Evolutionary conservation across 2,329 filamentous ascomycete genomes (phyloP).

Genomic region (Cadophora gregata): DNA sequence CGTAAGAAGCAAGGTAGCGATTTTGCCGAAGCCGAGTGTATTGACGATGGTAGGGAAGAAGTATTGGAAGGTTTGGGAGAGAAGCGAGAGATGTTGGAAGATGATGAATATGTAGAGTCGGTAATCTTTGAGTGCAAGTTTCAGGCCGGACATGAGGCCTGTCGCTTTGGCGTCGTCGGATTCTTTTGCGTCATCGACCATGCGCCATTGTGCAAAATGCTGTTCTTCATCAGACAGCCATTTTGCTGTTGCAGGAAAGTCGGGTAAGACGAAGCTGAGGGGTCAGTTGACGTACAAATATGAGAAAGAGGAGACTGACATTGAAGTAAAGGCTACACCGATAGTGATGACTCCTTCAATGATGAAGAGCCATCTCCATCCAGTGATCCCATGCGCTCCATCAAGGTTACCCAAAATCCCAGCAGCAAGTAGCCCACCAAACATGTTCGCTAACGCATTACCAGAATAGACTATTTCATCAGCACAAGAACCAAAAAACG

Average conservation of each 20-base stretch:
- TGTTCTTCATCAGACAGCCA: conserved; percentile 60
- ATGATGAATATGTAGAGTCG: conserved; percentile 58
- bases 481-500: neutral
- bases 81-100: conserved; percentile 57
- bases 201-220: conserved; percentile 57
- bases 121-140: conserved; percentile 55
- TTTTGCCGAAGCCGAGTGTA: conserved; percentile 61
- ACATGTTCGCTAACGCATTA: conserved; percentile 52
- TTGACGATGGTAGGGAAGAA: conserved; percentile 70
- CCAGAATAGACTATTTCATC: conserved; percentile 48
- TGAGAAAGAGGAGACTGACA: conserved; percentile 30
- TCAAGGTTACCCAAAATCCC: conserved; percentile 55
- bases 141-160: conserved; percentile 52
- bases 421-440: conserved; percentile 56
- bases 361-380: conserved; percentile 61
- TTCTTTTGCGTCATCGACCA: conserved; percentile 56
- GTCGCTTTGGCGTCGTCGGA: conserved; percentile 49
- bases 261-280: conserved; percentile 50
- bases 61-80: conserved; percentile 65
- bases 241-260: conserved; percentile 58
- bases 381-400: conserved; percentile 52
- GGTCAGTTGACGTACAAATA: neutral
- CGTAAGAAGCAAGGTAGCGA: conserved; percentile 62
- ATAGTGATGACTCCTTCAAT: conserved; percentile 53
- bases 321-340: conserved; percentile 35